phyloP scores from a whole-genome alignment of 2,329 filamentous ascomycete genomes.

The Ophiosphaerella herpotricha region DNA sequence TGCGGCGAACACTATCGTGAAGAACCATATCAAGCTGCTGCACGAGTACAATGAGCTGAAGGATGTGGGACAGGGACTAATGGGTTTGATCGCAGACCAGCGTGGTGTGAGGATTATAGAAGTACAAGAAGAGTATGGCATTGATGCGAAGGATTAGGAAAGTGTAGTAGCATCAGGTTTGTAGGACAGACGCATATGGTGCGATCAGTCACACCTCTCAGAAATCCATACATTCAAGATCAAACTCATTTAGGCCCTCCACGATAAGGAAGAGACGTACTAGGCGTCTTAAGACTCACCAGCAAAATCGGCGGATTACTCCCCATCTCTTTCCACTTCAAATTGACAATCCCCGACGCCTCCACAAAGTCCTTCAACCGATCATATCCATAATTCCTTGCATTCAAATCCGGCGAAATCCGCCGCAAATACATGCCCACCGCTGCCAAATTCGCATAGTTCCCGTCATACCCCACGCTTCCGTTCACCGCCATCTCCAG shows the following conservation, averaged over 20 bases:
- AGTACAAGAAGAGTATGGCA: constrained; percentile 55
- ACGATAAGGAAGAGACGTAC: not conserved
- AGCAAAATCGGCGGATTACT: constrained; percentile 11
- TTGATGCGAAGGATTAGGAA: constrained; percentile 50
- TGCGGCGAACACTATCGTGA: constrained; percentile 59
- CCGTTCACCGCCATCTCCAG: constrained; percentile 8
- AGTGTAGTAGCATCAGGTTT: no score
- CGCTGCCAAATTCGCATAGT: constrained; percentile 31
- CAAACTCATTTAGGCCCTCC: not conserved
- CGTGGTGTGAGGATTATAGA: constrained; percentile 60
- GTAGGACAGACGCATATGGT: no score
- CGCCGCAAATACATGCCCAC: constrained; percentile 26
- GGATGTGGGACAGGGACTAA: constrained; percentile 67
- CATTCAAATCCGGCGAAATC: constrained; percentile 28
- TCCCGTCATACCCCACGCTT: constrained; percentile 18
- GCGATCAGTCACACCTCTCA: no score
- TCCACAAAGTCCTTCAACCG: constrained; percentile 16
- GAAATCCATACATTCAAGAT: no score
- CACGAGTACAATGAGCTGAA: constrained; percentile 74
- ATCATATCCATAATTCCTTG: constrained; percentile 34
- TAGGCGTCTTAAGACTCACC: constrained; percentile 11
- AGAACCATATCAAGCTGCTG: constrained; percentile 66
- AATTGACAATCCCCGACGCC: constrained; percentile 16
- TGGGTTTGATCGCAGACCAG: constrained; percentile 70
- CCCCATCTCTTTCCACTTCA: constrained; percentile 10